Percentiles rank a stretch among this genome's conserved stretches.
Conservation (phyloP, 768 basidiomycete genomes). For the Megacollybia marginata region DNA sequence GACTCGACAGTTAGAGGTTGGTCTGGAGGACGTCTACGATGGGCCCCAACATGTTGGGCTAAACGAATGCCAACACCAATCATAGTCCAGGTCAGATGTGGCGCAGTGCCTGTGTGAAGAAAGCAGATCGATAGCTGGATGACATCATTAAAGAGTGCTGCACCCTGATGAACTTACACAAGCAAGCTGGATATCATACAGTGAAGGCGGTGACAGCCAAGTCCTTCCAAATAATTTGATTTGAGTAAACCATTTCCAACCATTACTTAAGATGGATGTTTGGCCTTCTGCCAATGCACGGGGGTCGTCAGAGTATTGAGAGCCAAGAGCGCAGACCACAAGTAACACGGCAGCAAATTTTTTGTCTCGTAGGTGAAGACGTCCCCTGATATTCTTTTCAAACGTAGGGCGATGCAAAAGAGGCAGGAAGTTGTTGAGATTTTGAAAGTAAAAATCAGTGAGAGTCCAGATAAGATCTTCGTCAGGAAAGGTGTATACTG, state of each 20-base stretch:
- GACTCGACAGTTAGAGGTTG: conserved; percentile 41
- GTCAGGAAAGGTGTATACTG: conserved; percentile 40
- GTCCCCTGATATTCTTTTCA: conserved; percentile 37
- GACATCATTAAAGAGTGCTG: background rate
- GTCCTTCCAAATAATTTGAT: conserved; percentile 55
- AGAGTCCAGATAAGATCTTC: conserved; percentile 45
- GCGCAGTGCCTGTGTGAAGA: conserved; percentile 37
- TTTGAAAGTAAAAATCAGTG: conserved; percentile 58
- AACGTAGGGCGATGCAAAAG: conserved; percentile 73
- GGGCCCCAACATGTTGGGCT: conserved; percentile 71
- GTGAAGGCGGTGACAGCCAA: conserved; percentile 45
- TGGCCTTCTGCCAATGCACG: conserved; percentile 42
- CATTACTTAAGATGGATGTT: conserved; percentile 30
- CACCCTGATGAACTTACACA: conserved; percentile 35
- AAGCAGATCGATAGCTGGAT: background rate
- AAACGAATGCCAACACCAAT: conserved; percentile 63
- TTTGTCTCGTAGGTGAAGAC: conserved; percentile 41
- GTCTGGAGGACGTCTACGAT: conserved; percentile 31
- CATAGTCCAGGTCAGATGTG: conserved; percentile 53
- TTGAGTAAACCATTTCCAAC: conserved; percentile 62
- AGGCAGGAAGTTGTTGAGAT: conserved; percentile 49
- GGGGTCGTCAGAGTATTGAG: conserved; percentile 52
- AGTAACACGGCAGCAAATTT: conserved; percentile 42
- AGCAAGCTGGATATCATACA: conserved; percentile 70
- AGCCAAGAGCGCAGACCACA: conserved; percentile 50